Conservation (phyloP, 2,329 filamentous ascomycete species). For the Mollisiaceae sp. region DNA sequence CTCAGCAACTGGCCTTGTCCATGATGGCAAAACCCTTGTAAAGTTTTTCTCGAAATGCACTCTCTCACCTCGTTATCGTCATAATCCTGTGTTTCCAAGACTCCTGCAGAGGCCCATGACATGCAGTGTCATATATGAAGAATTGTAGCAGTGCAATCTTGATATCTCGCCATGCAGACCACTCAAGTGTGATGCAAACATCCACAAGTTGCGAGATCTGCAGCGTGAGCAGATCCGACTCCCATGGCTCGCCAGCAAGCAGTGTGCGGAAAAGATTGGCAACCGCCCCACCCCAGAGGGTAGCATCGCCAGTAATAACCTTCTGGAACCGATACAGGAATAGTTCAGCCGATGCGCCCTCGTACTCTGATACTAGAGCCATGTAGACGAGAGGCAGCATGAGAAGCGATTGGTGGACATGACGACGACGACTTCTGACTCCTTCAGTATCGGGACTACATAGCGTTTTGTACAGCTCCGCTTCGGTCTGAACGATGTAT, state of each 20-base stretch:
- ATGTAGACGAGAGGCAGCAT: slow-evolving; percentile 17
- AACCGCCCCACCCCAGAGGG: slow-evolving; percentile 6
- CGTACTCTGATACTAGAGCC: slow-evolving; percentile 16
- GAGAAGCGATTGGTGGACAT: slow-evolving; percentile 17
- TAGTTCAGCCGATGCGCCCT: slow-evolving; percentile 10
- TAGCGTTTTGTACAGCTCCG: slow-evolving; percentile 12
- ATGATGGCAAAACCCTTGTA: neutral
- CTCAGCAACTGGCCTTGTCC: neutral
- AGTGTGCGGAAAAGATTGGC: slow-evolving; percentile 13
- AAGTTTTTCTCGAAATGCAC: neutral
- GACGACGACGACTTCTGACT: slow-evolving; percentile 14
- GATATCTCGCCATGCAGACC: slow-evolving; percentile 12
- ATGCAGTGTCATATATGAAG: slow-evolving; percentile 15
- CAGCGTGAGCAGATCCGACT: neutral
- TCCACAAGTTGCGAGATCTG: slow-evolving; percentile 44
- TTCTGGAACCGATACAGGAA: slow-evolving; percentile 21
- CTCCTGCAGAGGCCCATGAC: slow-evolving; percentile 18
- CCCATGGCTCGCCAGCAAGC: slow-evolving; percentile 5
- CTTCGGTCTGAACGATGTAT: slow-evolving; percentile 3
- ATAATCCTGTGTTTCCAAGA: slow-evolving; percentile 16
- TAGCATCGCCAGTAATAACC: neutral
- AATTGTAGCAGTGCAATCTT: slow-evolving; percentile 18
- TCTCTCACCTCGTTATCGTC: slow-evolving; percentile 8
- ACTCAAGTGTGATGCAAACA: slow-evolving; percentile 13
- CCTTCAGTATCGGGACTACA: slow-evolving; percentile 13